phyloP scores from a whole-genome alignment of 495 filamentous ascomycete genomes.

The Aspergillus bertholletiae region DNA sequence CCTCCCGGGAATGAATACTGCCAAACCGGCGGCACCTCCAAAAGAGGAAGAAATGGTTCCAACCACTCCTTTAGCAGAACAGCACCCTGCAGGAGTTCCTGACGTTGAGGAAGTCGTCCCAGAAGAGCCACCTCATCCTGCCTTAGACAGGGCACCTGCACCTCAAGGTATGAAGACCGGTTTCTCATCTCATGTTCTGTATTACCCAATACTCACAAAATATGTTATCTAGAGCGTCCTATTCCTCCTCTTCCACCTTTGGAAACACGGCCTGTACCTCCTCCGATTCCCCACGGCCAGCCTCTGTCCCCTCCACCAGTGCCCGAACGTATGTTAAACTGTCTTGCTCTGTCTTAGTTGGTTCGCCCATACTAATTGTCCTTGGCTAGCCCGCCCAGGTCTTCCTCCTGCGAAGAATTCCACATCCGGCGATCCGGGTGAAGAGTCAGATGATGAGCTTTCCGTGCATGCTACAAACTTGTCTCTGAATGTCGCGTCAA shows the following conservation, averaged over 20 bases:
- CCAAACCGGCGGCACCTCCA: constrained; percentile 34
- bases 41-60: constrained; percentile 41
- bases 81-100: constrained; percentile 46
- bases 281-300: constrained; percentile 60
- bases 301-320: constrained; percentile 69
- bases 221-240: constrained; percentile 18
- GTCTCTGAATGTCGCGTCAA: constrained; percentile 34
- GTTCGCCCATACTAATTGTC: neutral
- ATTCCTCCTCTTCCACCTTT: constrained; percentile 30
- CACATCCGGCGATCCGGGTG: constrained; percentile 70
- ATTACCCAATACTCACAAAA: constrained; percentile 11
- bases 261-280: constrained; percentile 40
- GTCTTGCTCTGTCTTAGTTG: neutral
- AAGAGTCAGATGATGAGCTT: constrained; percentile 91
- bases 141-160: constrained; percentile 44
- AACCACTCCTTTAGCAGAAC: constrained; percentile 37
- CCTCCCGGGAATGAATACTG: constrained; percentile 64
- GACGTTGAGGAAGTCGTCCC: constrained; percentile 57
- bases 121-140: constrained; percentile 44
- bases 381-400: constrained; percentile 52
- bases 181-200: no score
- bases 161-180: constrained; percentile 47
- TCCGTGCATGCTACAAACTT: constrained; percentile 57
- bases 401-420: constrained; percentile 46
- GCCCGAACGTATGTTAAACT: constrained; percentile 56